phyloP scores from a whole-genome alignment of 1,284 basidiomycete genomes.

The Austroboletus sp. region DNA sequence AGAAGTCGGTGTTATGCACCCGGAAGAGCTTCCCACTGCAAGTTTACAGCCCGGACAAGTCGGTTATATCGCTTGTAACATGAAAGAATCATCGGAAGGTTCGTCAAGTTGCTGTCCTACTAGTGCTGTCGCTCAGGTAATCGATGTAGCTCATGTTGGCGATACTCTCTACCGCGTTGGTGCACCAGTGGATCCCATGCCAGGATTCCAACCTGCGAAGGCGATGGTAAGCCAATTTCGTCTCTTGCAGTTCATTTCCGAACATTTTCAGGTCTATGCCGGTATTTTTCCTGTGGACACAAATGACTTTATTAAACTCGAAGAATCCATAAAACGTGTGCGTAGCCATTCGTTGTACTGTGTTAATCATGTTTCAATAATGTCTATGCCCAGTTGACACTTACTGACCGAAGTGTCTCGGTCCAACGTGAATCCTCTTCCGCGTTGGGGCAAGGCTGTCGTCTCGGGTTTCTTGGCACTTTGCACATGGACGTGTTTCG shows the following conservation, averaged over 20 bases:
- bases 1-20: constrained; percentile 89
- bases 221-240: constrained; percentile 64
- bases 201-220: constrained; percentile 89
- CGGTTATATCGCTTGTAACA: constrained; percentile 87
- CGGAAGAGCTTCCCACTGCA: constrained; percentile 71
- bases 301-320: constrained; percentile 86
- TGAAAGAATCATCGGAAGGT: constrained; percentile 99
- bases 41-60: constrained; percentile 83
- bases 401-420: constrained; percentile 87
- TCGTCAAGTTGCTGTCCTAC: background rate
- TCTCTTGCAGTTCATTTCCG: background rate
- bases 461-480: constrained; percentile 92
- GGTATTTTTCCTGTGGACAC: constrained; percentile 92
- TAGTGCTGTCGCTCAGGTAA: constrained; percentile 9
- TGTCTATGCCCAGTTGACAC: constrained; percentile 52
- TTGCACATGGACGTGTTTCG: constrained; percentile 97
- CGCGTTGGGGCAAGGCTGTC: constrained; percentile 91
- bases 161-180: constrained; percentile 84
- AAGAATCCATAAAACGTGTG: constrained; percentile 91
- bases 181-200: constrained; percentile 74
- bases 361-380: constrained; percentile 9
- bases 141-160: constrained; percentile 73
- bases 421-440: constrained; percentile 89
- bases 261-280: constrained; percentile 70
- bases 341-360: constrained; percentile 19